Base-by-base conservation (phyloP, 2,329 filamentous ascomycete species). In the Coccinonectria pachysandricola region DNA sequence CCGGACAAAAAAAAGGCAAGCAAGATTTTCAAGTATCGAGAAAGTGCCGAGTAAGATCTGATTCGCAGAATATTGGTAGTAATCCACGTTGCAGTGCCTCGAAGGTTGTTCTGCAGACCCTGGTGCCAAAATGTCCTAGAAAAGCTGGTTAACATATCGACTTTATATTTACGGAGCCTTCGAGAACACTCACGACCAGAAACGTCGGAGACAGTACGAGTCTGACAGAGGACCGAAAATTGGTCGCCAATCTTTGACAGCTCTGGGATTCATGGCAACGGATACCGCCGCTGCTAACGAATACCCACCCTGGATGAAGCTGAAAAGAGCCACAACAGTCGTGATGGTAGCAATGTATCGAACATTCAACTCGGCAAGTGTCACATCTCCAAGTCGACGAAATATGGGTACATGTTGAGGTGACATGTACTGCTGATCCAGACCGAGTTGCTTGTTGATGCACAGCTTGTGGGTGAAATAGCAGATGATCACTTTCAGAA, bases 301-400 rank as follows among this genome's bases (percentile, higher is more conserved):
- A 21, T 40, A 41, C 2, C 38, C 38, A 2, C 37, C 38, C 13
- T 41, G 38, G 2, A 38, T 40, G 12, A 41, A 41, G 29, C 37
- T 40, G 17, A 40, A 41, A 10, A 41, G 33, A 7, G 38, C 40
- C 4, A 40, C 20, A 2, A 41, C 38, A 2, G 38, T 41, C 5
- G 38, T 40, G 1, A 40, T 8, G 3, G 38, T 41, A 3, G 38
- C 37, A 2, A 37, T 30, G 24, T 38, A 41, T 15, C 38, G 35
- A 25, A 41, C 34, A 12, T 34, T 23, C 20, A 41, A n/a, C 27
- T 41, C 38, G 10, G 12, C 11, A 1, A 30, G 4, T 4, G 31
- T 15, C 0, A 41, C 21, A 11, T 38, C 24, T 2, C 28, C 15
- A 13, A 41, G 9, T 7, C 38, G 35, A n/a, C 32, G 31, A 17